Percentiles rank a stretch among this genome's conserved stretches.
Evolutionary conservation across 371 early-diverging fungal genomes (phyloP).

Genomic region (Thermomucor indicae-seudaticae): DNA sequence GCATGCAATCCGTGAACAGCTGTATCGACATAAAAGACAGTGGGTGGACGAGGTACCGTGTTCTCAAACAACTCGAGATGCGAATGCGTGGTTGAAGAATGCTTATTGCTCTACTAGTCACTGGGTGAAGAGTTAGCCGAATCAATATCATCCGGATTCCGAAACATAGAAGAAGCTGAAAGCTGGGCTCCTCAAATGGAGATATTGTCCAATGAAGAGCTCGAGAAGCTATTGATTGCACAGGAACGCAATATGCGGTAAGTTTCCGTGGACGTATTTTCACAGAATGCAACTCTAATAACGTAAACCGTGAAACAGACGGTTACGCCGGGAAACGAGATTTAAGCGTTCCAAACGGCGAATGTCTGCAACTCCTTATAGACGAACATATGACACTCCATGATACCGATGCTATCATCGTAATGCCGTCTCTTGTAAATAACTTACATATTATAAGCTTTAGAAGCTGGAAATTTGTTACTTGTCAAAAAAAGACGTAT

Average conservation of each 20-base stretch:
- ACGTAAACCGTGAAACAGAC: conserved; percentile 4
- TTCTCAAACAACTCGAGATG: background rate
- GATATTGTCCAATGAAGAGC: conserved; percentile 72
- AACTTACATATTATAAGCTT: background rate
- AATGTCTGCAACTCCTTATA: conserved; percentile 15
- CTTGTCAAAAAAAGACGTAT: too few relatives aligned
- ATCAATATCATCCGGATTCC: conserved; percentile 52
- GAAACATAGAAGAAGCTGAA: conserved; percentile 64
- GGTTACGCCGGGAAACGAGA: conserved; percentile 19
- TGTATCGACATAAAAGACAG: conserved; percentile 68
- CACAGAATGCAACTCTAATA: background rate
- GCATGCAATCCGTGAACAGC: conserved; percentile 86
- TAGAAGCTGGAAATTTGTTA: background rate
- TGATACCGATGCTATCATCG: background rate
- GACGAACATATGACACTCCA: conserved; percentile 15
- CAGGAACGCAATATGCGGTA: conserved; percentile 78
- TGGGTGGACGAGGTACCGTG: conserved; percentile 47
- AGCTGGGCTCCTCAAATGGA: conserved; percentile 83
- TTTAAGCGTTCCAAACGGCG: conserved; percentile 22
- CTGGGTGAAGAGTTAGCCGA: conserved; percentile 39
- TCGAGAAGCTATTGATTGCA: conserved; percentile 75
- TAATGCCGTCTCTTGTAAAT: background rate
- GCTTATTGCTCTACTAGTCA: conserved; percentile 10
- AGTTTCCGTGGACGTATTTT: background rate
- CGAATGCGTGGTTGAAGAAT: too few relatives aligned